Conservation (phyloP, 75 land plant species). For the Sequoia sempervirens region DNA sequence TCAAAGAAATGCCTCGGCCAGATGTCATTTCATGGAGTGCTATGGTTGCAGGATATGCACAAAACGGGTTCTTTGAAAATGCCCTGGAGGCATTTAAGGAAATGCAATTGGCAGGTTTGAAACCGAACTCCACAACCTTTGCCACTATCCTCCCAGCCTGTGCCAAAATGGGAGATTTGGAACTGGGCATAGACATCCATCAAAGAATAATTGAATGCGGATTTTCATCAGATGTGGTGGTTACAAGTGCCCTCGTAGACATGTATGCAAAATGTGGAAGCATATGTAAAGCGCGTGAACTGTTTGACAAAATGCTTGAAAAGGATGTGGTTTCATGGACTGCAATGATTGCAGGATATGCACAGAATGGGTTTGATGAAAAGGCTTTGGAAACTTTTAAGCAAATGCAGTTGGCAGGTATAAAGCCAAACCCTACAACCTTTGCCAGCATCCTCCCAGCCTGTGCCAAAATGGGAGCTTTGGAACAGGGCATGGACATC, state of each 20-base stretch:
- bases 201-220: background rate
- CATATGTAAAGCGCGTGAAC: constrained; percentile 28
- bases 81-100: constrained; percentile 25
- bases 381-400: constrained; percentile 34
- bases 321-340: constrained; percentile 36
- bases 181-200: constrained; percentile 41
- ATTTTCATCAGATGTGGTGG: constrained; percentile 17
- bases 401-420: constrained; percentile 14
- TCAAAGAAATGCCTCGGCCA: constrained; percentile 44
- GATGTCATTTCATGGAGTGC: constrained; percentile 65
- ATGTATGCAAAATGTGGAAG: constrained; percentile 61
- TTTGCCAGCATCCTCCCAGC: background rate
- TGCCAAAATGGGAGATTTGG: constrained; percentile 20
- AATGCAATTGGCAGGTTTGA: constrained; percentile 17
- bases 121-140: constrained; percentile 30
- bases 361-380: constrained; percentile 19
- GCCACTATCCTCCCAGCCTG: constrained; percentile 41
- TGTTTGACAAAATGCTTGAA: constrained; percentile 31
- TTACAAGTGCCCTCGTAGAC: constrained; percentile 38
- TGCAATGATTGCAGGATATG: constrained; percentile 37
- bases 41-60: constrained; percentile 33
- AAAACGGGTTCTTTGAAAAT: constrained; percentile 13
- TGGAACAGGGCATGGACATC: background rate
- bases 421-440: background rate
- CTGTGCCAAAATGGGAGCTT: constrained; percentile 6